Base-by-base conservation (phyloP, 257 asterid species). In the Vinca minor region DNA sequence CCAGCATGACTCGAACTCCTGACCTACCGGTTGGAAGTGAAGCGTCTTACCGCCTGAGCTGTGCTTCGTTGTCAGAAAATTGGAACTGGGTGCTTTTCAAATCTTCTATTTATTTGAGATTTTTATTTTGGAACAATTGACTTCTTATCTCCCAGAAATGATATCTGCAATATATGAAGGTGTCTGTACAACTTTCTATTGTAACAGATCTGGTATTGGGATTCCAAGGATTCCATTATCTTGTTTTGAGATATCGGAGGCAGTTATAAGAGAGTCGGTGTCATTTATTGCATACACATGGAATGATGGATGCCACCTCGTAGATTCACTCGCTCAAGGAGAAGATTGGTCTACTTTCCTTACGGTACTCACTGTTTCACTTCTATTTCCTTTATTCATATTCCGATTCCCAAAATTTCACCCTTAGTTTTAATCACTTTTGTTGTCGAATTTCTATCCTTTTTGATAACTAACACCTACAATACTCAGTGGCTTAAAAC, bases 221-320 rank as follows among this genome's bases (percentile, higher is more conserved):
- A 64, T 83, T 71, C 89, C 89, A 60, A 78, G 88, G 74, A 62
- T 93, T 67, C 74, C 95, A 21, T 76, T 81, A 55, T 84, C 96
- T 18, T 78, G 71, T 74, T 87, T 89, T 80, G 96, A 87, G 83
- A 79, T 93, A 72, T 93, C 97, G 14, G 93, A 85, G 77, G 88
- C 70, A 66, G 85, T 71, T 63, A 71, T 79, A 85, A 76, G 87
- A 75, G 76, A 70, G 66, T 70, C 73, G 52, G 68, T 93, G 64
- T 75, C 87, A 73, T 59, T 75, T 50, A 36, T 85, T 73, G 84
- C 84, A 66, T 69, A 64, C 62, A 21, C 69, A 71, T 84, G 87
- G 95, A 85, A 87, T 74, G 73, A 76, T 63, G 75, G 83, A 72
- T 77, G 75, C 70, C 79, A 44, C 68, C 44, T 87, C 39, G 69